Conservation (phyloP, 2,329 filamentous ascomycete species). For the Cladosporium sp. region DNA sequence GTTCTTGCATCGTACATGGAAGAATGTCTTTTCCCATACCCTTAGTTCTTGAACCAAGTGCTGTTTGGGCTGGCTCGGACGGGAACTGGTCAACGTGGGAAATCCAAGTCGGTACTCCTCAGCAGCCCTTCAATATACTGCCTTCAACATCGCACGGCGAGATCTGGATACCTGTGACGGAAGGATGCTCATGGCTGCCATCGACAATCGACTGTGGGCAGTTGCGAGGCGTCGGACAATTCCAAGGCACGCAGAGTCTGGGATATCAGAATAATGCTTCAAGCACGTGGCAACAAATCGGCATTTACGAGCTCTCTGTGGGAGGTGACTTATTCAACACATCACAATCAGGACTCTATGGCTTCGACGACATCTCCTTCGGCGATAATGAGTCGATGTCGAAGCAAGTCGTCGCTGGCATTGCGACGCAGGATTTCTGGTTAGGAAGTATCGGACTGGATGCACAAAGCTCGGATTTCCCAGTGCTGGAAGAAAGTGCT, state of each 20-base stretch:
- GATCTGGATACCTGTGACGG: constrained; percentile 30
- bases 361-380: constrained; percentile 29
- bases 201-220: constrained; percentile 18
- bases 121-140: constrained; percentile 16
- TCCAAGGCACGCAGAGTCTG: constrained; percentile 39
- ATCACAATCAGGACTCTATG: constrained; percentile 38
- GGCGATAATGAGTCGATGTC: constrained; percentile 18
- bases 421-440: constrained; percentile 32
- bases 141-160: constrained; percentile 30
- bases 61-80: constrained; percentile 21
- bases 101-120: constrained; percentile 16
- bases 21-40: constrained; percentile 5
- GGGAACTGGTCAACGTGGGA: constrained; percentile 20
- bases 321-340: constrained; percentile 45
- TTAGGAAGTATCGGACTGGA: constrained; percentile 34
- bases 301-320: constrained; percentile 28
- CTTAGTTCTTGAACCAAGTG: constrained; percentile 3
- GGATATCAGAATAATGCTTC: constrained; percentile 27
- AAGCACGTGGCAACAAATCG: constrained; percentile 28
- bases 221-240: constrained; percentile 17
- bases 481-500: constrained; percentile 28
- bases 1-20: too few relatives aligned
- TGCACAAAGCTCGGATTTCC: constrained; percentile 34
- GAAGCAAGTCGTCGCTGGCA: constrained; percentile 33
- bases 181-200: constrained; percentile 29